Evolutionary conservation across 371 early-diverging fungal species (phyloP).

Genomic region (Mortierella sp.): DNA sequence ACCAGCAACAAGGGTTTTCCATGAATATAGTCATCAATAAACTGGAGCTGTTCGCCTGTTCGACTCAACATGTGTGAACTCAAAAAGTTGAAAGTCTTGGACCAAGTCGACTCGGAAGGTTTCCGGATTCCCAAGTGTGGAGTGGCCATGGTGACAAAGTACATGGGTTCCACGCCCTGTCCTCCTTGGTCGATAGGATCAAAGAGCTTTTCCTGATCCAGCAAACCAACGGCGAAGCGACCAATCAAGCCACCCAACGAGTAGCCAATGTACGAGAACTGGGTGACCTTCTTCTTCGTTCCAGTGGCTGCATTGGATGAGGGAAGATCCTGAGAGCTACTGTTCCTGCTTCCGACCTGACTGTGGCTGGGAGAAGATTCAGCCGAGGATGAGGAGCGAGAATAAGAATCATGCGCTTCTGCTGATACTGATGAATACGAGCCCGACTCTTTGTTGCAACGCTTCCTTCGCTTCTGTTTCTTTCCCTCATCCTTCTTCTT

Average conservation of each 20-base stretch:
- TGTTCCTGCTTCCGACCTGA: constrained; percentile 9
- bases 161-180: constrained; percentile 38
- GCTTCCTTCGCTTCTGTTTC: not conserved
- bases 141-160: constrained; percentile 75
- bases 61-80: constrained; percentile 62
- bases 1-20: constrained; percentile 62
- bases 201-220: constrained; percentile 71
- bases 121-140: constrained; percentile 79
- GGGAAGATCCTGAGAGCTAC: not conserved
- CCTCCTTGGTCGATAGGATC: constrained; percentile 62
- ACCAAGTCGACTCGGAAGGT: constrained; percentile 42
- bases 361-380: constrained; percentile 2
- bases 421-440: too few relatives aligned
- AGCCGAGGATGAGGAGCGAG: not conserved
- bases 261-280: constrained; percentile 81
- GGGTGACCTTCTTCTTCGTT: constrained; percentile 60
- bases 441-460: too few relatives aligned
- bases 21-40: constrained; percentile 57
- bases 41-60: constrained; percentile 68
- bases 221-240: constrained; percentile 76
- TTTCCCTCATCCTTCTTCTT: constrained; percentile 34
- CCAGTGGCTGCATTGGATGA: not conserved
- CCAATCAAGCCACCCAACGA: constrained; percentile 83
- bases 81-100: constrained; percentile 62
- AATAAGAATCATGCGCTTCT: not conserved